Evolutionary conservation across 495 filamentous ascomycete species (phyloP).

Genomic region (Mycothermus thermophilus): DNA sequence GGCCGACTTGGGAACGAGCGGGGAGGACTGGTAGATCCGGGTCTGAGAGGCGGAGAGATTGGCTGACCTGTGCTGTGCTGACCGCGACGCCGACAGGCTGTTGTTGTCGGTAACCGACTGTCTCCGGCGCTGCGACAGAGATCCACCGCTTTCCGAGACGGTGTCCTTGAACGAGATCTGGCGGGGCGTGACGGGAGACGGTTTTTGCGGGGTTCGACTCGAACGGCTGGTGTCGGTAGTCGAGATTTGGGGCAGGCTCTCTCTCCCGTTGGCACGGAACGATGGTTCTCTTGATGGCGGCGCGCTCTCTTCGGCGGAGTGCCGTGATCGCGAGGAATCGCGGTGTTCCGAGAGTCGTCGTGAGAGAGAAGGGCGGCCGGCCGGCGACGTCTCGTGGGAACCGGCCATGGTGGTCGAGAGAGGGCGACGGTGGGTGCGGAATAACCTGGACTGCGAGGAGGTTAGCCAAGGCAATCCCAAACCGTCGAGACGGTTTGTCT

Average conservation of each 20-base stretch:
- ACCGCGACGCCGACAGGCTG: slow-evolving; percentile 17
- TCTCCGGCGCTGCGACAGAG: slow-evolving; percentile 25
- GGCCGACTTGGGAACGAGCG: slow-evolving; percentile 40
- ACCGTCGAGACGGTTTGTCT: not conserved
- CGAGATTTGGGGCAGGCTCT: slow-evolving; percentile 13
- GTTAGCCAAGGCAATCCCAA: too few relatives aligned
- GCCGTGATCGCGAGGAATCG: slow-evolving; percentile 24
- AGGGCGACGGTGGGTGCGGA: slow-evolving; percentile 30
- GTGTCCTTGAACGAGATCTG: slow-evolving; percentile 28
- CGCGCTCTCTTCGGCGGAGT: slow-evolving; percentile 17
- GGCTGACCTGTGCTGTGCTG: slow-evolving; percentile 37
- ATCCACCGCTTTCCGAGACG: slow-evolving; percentile 27
- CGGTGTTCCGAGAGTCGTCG: slow-evolving; percentile 36
- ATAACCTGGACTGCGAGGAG: slow-evolving; percentile 24
- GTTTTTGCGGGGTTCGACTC: slow-evolving; percentile 14
- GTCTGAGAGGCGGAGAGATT: slow-evolving; percentile 41
- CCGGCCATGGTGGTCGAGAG: slow-evolving; percentile 28
- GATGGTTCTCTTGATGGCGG: slow-evolving; percentile 15
- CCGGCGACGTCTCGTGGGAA: slow-evolving; percentile 24
- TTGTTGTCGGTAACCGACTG: slow-evolving; percentile 27
- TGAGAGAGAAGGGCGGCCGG: slow-evolving; percentile 20
- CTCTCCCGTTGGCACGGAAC: slow-evolving; percentile 12
- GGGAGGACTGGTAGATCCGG: slow-evolving; percentile 41
- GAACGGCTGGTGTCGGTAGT: slow-evolving; percentile 11
- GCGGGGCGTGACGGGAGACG: slow-evolving; percentile 31